Base-by-base conservation (phyloP, 2,329 filamentous ascomycete genomes). In the Rhynchosporium graminicola region DNA sequence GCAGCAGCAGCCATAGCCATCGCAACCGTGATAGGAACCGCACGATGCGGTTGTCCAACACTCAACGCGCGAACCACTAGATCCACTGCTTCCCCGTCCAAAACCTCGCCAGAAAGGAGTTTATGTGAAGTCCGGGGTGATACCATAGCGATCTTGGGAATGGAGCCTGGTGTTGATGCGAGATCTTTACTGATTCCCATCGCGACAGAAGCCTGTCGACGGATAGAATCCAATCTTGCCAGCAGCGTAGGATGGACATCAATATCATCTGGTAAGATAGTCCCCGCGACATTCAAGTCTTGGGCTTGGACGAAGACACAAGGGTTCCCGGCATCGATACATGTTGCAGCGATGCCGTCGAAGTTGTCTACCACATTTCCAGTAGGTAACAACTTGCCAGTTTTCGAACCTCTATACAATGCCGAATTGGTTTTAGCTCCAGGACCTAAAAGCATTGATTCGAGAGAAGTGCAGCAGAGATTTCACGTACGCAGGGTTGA, bases 261-360 rank as follows among this genome's bases (percentile, higher is more conserved):
- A 48, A 88, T 79, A 33, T 79, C 77, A 29, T 82, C 77, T 0
- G 87, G 85, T 0, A 82, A 77, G 42, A 87, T 77, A 9, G 78
- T 77, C 3, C 80, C 78, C 20, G 79, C 73, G 2, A 84, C 74
- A 3, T 75, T 79, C 0, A 89, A 69, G 62, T 85, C 81, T 1
- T 76, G 70, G 0, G 86, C 84, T 7, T 76, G 76, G 0, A 90
- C 76, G 69, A 90, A 90, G 13, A 87, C 79, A 52, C 82, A 83
- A 0, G 87, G 87, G 67, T 88, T 89, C 0, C 82, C 82, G 0
- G 84, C 84, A 65, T 90, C 87, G 0, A 88, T 79, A 31, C 87
- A 83, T 0, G 84, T 87, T 0, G 80, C 83, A 3, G 72, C 67
- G 3, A 85, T 72, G 0, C 77, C 78, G 7, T 79, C 76, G 15